Evolutionary conservation across 495 filamentous ascomycete species (phyloP).

Genomic region (Penicillium antarcticum): DNA sequence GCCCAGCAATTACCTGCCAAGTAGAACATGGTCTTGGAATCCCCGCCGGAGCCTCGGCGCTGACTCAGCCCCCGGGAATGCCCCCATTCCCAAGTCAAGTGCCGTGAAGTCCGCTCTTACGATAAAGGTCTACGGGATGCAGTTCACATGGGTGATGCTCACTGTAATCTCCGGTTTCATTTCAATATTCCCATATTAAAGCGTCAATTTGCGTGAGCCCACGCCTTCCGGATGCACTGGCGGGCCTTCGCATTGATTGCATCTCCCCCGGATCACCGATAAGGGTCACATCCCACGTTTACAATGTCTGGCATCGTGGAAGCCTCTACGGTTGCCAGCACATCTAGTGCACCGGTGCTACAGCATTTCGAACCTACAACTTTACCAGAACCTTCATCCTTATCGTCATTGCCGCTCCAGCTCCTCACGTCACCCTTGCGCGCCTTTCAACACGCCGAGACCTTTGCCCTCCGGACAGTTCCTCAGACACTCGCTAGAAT

Average conservation of each 20-base stretch:
- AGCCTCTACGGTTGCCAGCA: conserved; percentile 17
- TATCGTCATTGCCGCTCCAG: conserved; percentile 35
- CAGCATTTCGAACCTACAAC: conserved; percentile 14
- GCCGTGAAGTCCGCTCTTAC: conserved; percentile 3
- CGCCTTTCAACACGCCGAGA: conserved; percentile 35
- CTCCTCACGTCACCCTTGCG: conserved; percentile 35
- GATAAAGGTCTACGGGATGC: conserved; percentile 7
- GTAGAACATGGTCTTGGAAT: too few species aligned
- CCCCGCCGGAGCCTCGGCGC: background rate
- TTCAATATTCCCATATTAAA: background rate
- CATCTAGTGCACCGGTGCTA: conserved; percentile 9
- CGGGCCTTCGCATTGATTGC: conserved; percentile 13
- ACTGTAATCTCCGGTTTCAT: background rate
- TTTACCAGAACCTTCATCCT: conserved; percentile 14
- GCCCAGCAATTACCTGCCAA: too few species aligned
- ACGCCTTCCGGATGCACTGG: conserved; percentile 3
- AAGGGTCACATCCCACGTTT: conserved; percentile 10
- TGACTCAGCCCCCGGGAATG: background rate
- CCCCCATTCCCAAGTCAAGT: background rate
- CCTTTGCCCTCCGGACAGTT: conserved; percentile 35
- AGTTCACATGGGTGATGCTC: conserved; percentile 14
- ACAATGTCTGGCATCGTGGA: conserved; percentile 22
- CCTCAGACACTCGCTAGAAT: conserved; percentile 35
- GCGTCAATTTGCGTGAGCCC: background rate
- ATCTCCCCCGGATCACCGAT: conserved; percentile 22